Evolutionary conservation across 208 protist genomes (phyloP).

Genomic region (Leishmania major): DNA sequence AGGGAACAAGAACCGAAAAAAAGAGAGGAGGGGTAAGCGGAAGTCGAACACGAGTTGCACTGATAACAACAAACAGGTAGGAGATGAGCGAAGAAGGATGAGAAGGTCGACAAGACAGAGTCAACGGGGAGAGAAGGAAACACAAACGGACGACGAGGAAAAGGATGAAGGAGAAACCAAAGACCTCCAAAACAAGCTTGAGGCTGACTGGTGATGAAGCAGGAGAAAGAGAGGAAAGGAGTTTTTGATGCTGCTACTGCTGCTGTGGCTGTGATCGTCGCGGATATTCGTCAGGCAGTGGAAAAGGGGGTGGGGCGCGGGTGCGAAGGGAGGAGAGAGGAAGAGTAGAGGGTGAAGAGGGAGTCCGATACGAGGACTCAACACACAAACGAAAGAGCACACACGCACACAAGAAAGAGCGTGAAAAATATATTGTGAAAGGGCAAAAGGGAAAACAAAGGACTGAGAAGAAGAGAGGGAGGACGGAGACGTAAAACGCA

Average conservation of each 20-base stretch:
- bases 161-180: conserved; percentile 2
- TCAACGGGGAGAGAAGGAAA: neutral
- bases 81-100: neutral
- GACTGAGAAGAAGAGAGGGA: conserved; percentile 16
- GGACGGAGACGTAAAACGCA: neutral
- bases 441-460: neutral
- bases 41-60: neutral
- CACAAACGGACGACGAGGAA: conserved; percentile 5
- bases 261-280: neutral
- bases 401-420: conserved; percentile 22
- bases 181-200: conserved; percentile 1
- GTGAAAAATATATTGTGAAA: conserved; percentile 11
- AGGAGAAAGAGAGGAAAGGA: neutral
- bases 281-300: neutral
- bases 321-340: neutral
- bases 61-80: conserved; percentile 8
- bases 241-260: neutral
- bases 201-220: neutral
- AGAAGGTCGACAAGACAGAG: neutral
- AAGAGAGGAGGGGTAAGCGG: conserved; percentile 11
- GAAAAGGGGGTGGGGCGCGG: neutral
- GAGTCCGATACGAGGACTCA: neutral
- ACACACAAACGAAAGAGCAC: neutral
- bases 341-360: neutral
- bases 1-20: neutral